Conservation (phyloP, 2,329 filamentous ascomycete species). For the Fusarium hostae region DNA sequence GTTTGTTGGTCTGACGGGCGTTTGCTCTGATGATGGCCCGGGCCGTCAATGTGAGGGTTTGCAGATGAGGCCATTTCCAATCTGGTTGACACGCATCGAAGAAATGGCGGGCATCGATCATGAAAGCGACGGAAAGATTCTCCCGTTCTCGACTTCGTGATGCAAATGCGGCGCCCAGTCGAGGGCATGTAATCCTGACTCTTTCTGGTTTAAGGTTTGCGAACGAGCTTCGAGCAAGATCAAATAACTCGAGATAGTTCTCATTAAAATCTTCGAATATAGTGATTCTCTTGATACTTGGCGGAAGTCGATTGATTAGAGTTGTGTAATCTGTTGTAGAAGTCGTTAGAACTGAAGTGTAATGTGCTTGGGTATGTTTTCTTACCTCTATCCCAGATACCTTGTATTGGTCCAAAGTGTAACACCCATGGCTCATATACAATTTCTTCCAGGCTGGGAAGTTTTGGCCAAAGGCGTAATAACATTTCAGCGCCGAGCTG, state of each 20-base stretch:
- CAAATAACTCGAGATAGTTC: slow-evolving; percentile 8
- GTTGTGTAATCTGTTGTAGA: no score
- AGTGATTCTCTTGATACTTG: slow-evolving; percentile 37
- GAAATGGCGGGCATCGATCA: slow-evolving; percentile 5
- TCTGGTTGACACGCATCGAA: not conserved
- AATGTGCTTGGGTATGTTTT: no score
- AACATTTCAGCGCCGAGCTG: no score
- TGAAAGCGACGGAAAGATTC: slow-evolving; percentile 12
- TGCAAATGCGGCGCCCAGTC: not conserved
- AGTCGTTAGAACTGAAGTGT: no score
- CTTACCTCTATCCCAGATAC: not conserved
- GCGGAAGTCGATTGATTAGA: accelerated
- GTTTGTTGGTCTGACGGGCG: not conserved
- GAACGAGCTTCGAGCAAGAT: not conserved
- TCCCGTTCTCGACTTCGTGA: not conserved
- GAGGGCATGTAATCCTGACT: not conserved
- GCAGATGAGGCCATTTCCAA: slow-evolving; percentile 2
- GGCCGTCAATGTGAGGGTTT: not conserved
- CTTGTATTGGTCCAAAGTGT: not conserved
- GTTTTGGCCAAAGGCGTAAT: slow-evolving; percentile 12
- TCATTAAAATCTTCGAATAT: slow-evolving; percentile 36
- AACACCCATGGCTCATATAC: slow-evolving; percentile 17
- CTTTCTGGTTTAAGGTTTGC: not conserved
- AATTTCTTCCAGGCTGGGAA: slow-evolving; percentile 11
- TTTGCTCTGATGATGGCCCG: not conserved